phyloP scores from a whole-genome alignment of 805 yeast species.

The Scheffersomyces amazonensis region DNA sequence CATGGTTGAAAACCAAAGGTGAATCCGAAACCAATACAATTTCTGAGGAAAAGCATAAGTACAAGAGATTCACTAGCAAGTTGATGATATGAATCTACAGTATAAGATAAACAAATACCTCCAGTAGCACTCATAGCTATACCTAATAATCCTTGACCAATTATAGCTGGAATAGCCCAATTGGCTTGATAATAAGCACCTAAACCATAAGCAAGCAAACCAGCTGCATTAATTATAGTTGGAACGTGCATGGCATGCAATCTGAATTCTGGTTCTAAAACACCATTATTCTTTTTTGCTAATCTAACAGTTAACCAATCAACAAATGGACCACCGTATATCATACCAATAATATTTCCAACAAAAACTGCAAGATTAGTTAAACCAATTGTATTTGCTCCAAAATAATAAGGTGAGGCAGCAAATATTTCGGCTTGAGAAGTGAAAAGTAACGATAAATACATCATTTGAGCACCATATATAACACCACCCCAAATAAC shows the following conservation, averaged over 20 bases:
- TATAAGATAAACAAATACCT: constrained; percentile 43
- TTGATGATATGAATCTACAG: constrained; percentile 43
- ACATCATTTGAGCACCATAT: constrained; percentile 51
- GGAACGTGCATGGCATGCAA: constrained; percentile 43
- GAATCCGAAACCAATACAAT: constrained; percentile 39
- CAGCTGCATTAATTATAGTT: constrained; percentile 38
- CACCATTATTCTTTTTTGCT: constrained; percentile 43
- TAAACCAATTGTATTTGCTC: constrained; percentile 36
- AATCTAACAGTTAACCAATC: constrained; percentile 34
- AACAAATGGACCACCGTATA: constrained; percentile 45
- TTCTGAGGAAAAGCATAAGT: constrained; percentile 27
- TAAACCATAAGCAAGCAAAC: constrained; percentile 44
- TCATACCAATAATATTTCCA: constrained; percentile 42
- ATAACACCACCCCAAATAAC: constrained; percentile 45
- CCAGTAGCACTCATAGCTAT: constrained; percentile 47
- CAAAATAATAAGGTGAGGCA: constrained; percentile 37
- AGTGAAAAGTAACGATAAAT: constrained; percentile 42
- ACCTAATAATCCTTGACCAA: constrained; percentile 46
- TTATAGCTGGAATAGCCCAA: constrained; percentile 43
- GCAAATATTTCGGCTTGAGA: constrained; percentile 41
- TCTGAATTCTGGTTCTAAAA: constrained; percentile 47
- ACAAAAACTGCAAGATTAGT: constrained; percentile 43
- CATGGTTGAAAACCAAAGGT: constrained; percentile 46
- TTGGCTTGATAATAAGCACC: constrained; percentile 30
- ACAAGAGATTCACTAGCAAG: constrained; percentile 46